Evolutionary conservation across 176 grass and related monocot genomes (phyloP).

Genomic region (Musa itinerans): DNA sequence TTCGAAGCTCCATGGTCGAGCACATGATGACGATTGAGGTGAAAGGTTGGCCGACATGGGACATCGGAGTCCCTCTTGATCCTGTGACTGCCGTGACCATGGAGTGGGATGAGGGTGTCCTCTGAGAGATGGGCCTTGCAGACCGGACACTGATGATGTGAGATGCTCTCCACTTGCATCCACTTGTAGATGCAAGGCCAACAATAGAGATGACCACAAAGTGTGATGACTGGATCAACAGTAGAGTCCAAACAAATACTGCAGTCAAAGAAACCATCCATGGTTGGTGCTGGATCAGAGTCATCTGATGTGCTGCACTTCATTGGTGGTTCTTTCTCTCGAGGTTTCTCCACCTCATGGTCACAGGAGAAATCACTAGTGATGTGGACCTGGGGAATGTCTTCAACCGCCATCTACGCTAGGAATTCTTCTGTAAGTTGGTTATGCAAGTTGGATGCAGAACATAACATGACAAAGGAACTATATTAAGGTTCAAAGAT

Average conservation of each 20-base stretch:
- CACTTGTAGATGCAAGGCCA: slow-evolving; percentile 27
- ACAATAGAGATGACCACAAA: slow-evolving; percentile 24
- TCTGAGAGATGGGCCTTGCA: slow-evolving; percentile 15
- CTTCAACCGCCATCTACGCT: background rate
- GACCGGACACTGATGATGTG: slow-evolving; percentile 5
- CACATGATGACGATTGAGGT: background rate
- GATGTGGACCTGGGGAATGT: background rate
- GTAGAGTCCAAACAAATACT: slow-evolving; percentile 7
- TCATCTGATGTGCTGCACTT: background rate
- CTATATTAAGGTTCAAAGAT: too few species aligned
- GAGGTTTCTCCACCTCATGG: background rate
- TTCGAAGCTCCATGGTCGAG: too few species aligned
- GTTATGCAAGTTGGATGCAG: background rate
- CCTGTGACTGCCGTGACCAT: background rate
- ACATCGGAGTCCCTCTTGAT: slow-evolving; percentile 10
- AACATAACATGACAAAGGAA: background rate
- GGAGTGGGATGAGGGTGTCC: slow-evolving; percentile 12
- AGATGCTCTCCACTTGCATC: slow-evolving; percentile 6
- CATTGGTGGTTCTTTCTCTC: background rate
- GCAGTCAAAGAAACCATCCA: background rate
- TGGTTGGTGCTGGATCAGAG: background rate
- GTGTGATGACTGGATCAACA: slow-evolving; percentile 6
- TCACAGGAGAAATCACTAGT: background rate
- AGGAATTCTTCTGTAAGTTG: too few species aligned
- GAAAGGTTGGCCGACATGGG: slow-evolving; percentile 34